These are phyloP conservation scores for Clonostachys chloroleuca DNA, from an alignment of 2,329 filamentous ascomycete species.

Conservation along the genomic window DNA sequence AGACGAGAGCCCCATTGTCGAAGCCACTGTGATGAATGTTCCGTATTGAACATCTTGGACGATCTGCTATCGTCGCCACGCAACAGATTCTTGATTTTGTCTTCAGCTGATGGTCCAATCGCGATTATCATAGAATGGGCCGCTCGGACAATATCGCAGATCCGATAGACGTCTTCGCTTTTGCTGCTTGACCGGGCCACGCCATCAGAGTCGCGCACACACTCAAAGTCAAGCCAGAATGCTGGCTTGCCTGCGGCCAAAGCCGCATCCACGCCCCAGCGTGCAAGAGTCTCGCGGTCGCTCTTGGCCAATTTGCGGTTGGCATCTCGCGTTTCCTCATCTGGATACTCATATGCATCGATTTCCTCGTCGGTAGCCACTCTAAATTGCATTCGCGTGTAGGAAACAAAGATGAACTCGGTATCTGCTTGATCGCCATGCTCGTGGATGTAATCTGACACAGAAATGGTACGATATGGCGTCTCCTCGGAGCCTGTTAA, in stretches of 20 bases:
- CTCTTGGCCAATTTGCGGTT: slow-evolving; percentile 7
- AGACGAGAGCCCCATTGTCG: slow-evolving; percentile 36
- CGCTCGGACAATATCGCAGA: slow-evolving; percentile 37
- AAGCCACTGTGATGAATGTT: slow-evolving; percentile 13
- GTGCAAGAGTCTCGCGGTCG: slow-evolving; percentile 19
- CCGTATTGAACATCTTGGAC: slow-evolving; percentile 9
- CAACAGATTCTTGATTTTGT: slow-evolving; percentile 9
- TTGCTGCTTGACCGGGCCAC: slow-evolving; percentile 17
- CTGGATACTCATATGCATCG: slow-evolving; percentile 3
- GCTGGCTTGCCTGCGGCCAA: slow-evolving; percentile 25
- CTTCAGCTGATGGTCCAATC: slow-evolving; percentile 16
- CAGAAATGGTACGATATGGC: slow-evolving; percentile 10
- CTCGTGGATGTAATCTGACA: slow-evolving; percentile 13
- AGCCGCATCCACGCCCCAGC: slow-evolving; percentile 30
- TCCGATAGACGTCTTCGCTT: slow-evolving; percentile 27
- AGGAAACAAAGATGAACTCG: slow-evolving; percentile 32
- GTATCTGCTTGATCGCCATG: slow-evolving; percentile 13
- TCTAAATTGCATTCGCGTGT: slow-evolving; percentile 32
- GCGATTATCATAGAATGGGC: slow-evolving; percentile 34
- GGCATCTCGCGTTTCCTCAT: slow-evolving; percentile 8
- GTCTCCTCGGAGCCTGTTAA: slow-evolving; percentile 8
- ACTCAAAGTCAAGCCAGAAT: slow-evolving; percentile 37
- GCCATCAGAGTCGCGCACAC: slow-evolving; percentile 25
- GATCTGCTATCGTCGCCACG: slow-evolving; percentile 8
- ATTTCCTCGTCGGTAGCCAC: slow-evolving; percentile 14